Conservation (phyloP, 441 rosid species). For the Croton laevigatus region DNA sequence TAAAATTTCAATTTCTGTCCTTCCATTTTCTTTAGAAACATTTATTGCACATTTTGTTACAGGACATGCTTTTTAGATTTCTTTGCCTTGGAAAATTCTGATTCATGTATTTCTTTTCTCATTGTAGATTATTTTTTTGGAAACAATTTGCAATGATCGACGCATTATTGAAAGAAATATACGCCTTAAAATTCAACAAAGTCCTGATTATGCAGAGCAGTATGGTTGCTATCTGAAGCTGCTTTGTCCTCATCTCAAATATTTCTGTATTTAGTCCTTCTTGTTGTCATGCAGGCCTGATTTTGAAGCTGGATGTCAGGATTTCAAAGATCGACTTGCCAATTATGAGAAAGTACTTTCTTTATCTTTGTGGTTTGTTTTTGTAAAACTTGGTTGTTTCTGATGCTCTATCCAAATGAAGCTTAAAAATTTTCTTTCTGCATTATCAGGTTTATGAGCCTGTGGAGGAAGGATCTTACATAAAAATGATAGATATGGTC, state of each 20-base stretch:
- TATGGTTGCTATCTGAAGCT: constrained; percentile 39
- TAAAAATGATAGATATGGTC: constrained; percentile 99
- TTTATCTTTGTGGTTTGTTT: constrained; percentile 20
- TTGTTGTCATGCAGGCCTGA: constrained; percentile 66
- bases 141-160: constrained; percentile 90
- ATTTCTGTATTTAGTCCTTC: constrained; percentile 28
- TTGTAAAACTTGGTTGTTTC: constrained; percentile 15
- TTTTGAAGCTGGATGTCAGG: constrained; percentile 84
- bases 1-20: not conserved
- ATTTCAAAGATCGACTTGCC: constrained; percentile 80
- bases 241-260: constrained; percentile 21
- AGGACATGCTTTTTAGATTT: not conserved
- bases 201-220: constrained; percentile 99
- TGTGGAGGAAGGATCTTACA: constrained; percentile 98
- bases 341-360: constrained; percentile 77
- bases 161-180: constrained; percentile 97
- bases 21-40: not conserved
- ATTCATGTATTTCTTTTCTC: constrained; percentile 13
- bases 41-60: not conserved
- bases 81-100: constrained; percentile 5
- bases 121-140: constrained; percentile 91
- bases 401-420: constrained; percentile 19
- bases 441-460: constrained; percentile 88
- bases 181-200: constrained; percentile 98
- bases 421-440: constrained; percentile 17